Evolutionary conservation across 148 eudicot genomes (phyloP), one percentile per base, ranked within the genome.

Genomic region (Rhododendron simsii): DNA sequence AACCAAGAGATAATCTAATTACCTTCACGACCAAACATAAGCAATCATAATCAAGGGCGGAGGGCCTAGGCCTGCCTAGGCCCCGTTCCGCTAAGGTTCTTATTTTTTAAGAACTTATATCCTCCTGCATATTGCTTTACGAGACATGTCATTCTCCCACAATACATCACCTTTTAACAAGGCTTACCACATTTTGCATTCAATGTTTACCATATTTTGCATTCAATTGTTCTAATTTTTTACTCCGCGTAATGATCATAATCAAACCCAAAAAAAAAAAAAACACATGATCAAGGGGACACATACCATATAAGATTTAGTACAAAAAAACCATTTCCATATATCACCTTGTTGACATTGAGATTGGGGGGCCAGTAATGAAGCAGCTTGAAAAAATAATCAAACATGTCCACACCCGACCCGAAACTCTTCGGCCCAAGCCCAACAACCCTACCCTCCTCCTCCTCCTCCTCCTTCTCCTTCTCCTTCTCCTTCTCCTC

Each of bases 361-460:
- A 95, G 21, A 88, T 93, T 91, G 1, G 92, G 84, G 11, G 95
- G 87, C 99, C 99, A 96, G 45, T 82, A 78, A 85, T 94, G 99
- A 53, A 96, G 90, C 8, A 94, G 81, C 91, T 92, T 92, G 84
- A 80, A 92, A 67, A 95, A 94, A 80, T 94, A 96, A 91, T 95
- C 94, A 82, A 91, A 96, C 94, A 96, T 92, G 85, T 92, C 98
- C 47, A 90, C 83, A 16, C 95, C 88, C 0, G 96, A 78, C 4
- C 39, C 90, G 74, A 96, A 96, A 0, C 69, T 90, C 86, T 93
- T 95, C 9, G 93, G 95, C 0, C 98, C 99, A 7, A 95, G 39
- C 18, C 41, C 47, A 33, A 9, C 80, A 21, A 92, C 95, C 75
- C 86, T 90, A 15, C 83, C 93, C 14, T 90, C 59, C 18, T 87